A percentile compares a stretch with the other conserved stretches of the same genome.
These are phyloP conservation scores for Podaxis sp. DNA, from an alignment of 768 basidiomycete species.

Conservation along the genomic window DNA sequence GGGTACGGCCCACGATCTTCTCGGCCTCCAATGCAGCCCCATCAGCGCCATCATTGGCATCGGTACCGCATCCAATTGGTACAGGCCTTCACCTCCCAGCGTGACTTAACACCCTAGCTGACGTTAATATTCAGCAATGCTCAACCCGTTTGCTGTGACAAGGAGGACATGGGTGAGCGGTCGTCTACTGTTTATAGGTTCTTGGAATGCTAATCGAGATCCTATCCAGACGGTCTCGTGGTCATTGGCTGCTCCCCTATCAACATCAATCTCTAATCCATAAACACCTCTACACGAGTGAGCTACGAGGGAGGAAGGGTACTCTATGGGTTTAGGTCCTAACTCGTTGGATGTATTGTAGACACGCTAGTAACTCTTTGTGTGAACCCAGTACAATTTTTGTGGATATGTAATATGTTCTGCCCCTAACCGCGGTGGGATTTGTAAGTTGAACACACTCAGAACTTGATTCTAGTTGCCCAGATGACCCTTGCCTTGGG, in stretches of 20 bases:
- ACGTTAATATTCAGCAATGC: slow-evolving; percentile 7
- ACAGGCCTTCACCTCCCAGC: not conserved
- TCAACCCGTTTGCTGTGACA: slow-evolving; percentile 20
- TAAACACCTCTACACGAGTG: not conserved
- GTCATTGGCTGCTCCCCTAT: slow-evolving; percentile 19
- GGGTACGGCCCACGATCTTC: slow-evolving; percentile 7
- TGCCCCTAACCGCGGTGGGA: no score
- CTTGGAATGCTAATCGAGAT: not conserved
- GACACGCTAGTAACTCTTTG: no score
- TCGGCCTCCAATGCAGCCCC: slow-evolving; percentile 17
- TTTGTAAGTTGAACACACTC: no score
- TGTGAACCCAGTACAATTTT: no score
- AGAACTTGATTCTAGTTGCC: no score
- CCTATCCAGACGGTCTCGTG: slow-evolving; percentile 13
- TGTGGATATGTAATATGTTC: no score
- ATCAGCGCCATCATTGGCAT: slow-evolving; percentile 16
- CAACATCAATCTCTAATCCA: slow-evolving; percentile 13
- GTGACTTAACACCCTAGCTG: not conserved
- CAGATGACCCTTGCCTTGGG: no score
- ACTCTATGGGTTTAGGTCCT: no score
- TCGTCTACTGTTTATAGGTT: not conserved
- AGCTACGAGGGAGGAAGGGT: not conserved
- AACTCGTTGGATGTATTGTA: no score
- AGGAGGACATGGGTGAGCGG: slow-evolving; percentile 17
- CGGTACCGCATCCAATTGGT: slow-evolving; percentile 16